Conservation (phyloP, 768 basidiomycete genomes). For the Cystofilobasidium bisporidii region DNA sequence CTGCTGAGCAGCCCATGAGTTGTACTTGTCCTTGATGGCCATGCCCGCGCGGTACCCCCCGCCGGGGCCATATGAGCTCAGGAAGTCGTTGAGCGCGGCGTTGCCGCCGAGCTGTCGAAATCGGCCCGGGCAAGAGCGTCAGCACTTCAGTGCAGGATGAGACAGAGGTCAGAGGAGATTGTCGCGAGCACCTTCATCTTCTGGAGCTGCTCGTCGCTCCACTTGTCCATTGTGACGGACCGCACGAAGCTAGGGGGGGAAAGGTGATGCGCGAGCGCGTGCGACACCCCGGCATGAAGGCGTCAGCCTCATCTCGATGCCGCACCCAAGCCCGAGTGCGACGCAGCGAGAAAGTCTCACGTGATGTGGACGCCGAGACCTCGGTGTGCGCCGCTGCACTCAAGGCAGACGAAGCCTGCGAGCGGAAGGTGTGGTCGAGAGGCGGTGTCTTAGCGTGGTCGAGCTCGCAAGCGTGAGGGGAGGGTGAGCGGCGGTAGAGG, state of each 20-base stretch:
- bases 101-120: constrained; percentile 70
- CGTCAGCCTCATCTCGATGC: too few relatives aligned
- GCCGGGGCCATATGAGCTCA: constrained; percentile 46
- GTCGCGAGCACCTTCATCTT: constrained; percentile 61
- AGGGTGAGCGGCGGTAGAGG: background rate
- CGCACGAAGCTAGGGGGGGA: constrained; percentile 55
- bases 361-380: constrained; percentile 92
- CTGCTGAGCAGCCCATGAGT: constrained; percentile 86
- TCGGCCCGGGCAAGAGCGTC: background rate
- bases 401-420: constrained; percentile 65
- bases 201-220: constrained; percentile 68
- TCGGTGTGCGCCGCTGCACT: constrained; percentile 57
- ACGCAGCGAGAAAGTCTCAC: constrained; percentile 39
- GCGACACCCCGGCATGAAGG: too few relatives aligned
- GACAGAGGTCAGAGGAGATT: background rate
- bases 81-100: constrained; percentile 65
- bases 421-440: background rate
- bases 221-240: constrained; percentile 93
- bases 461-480: background rate
- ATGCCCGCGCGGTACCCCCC: constrained; percentile 34
- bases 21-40: constrained; percentile 49
- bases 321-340: too few relatives aligned
- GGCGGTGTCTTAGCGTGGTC: background rate
- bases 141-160: background rate
- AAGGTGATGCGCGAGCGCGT: constrained; percentile 42